Conservation (phyloP, 495 filamentous ascomycete species). For the Podospora pseudoanserina region DNA sequence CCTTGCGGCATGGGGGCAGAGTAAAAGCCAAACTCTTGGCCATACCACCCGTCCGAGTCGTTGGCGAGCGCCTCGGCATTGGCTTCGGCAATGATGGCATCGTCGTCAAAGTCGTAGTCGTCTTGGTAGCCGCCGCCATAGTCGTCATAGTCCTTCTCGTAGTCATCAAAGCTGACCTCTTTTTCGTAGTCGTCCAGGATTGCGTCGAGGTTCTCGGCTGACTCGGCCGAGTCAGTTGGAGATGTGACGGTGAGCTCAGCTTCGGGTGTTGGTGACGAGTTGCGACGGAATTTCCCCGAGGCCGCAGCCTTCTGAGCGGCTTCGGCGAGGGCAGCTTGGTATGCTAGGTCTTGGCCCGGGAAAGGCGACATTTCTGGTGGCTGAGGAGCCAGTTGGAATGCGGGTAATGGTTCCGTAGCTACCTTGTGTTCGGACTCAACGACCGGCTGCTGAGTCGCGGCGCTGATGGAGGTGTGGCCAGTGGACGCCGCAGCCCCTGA, state of each 20-base stretch:
- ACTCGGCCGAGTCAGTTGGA: conserved; percentile 39
- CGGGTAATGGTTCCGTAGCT: conserved; percentile 10
- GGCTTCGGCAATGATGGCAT: conserved; percentile 87
- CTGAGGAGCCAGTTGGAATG: conserved; percentile 20
- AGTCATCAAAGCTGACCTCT: conserved; percentile 42
- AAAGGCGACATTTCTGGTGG: conserved; percentile 18
- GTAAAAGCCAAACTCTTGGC: conserved; percentile 97
- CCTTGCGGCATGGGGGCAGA: conserved; percentile 54
- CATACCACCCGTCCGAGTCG: conserved; percentile 90
- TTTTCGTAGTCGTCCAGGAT: conserved; percentile 41
- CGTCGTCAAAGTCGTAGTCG: conserved; percentile 67
- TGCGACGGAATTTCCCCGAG: conserved; percentile 63
- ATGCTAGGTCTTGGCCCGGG: conserved; percentile 56
- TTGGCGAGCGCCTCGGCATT: conserved; percentile 91
- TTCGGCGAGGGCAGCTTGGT: conserved; percentile 77
- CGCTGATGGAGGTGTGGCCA: conserved; percentile 36
- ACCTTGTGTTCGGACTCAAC: conserved; percentile 10
- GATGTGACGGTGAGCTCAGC: conserved; percentile 47
- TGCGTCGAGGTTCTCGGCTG: conserved; percentile 24
- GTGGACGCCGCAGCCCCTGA: conserved; percentile 42
- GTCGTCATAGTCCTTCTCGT: conserved; percentile 35
- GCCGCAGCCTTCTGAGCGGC: conserved; percentile 71
- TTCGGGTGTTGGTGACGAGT: conserved; percentile 50
- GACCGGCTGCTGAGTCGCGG: conserved; percentile 22
- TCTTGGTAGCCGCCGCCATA: conserved; percentile 36